A percentile compares a stretch with the other conserved stretches of the same genome.
phyloP scores from a whole-genome alignment of 2,329 filamentous ascomycete genomes.

The Cladophialophora yegresii region DNA sequence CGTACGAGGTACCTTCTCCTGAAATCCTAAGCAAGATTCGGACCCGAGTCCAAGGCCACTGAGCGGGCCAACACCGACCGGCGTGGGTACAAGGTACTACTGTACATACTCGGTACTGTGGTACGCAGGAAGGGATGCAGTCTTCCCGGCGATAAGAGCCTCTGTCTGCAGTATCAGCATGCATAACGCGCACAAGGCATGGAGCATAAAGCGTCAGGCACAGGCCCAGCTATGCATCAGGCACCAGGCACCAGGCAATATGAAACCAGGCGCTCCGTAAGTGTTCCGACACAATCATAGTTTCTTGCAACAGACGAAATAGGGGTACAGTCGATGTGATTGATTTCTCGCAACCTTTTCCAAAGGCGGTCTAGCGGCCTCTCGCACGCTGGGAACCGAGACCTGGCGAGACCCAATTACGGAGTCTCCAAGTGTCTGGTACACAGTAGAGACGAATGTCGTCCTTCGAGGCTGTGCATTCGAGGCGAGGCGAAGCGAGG shows the following conservation, averaged over 20 bases:
- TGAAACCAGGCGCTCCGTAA: background rate
- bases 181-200: too few species aligned
- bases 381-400: background rate
- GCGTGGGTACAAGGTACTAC: too few species aligned
- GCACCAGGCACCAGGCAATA: background rate
- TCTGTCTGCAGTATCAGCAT: background rate
- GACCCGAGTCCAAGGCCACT: too few species aligned
- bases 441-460: background rate
- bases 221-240: too few species aligned
- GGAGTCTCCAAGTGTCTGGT: background rate
- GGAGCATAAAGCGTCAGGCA: background rate
- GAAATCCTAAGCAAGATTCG: too few species aligned
- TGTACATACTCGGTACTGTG: too few species aligned
- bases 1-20: too few species aligned
- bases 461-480: background rate
- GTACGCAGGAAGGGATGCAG: too few species aligned
- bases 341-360: constrained; percentile 13
- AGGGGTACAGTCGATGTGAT: background rate
- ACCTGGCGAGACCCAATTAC: background rate
- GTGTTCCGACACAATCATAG: too few species aligned
- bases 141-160: background rate
- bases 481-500: background rate
- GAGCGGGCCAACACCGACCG: too few species aligned
- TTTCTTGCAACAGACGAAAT: background rate
- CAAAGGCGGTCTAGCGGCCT: background rate